Evolutionary conservation across 768 basidiomycete genomes (phyloP).

Genomic region (Mycena olivaceomarginata): DNA sequence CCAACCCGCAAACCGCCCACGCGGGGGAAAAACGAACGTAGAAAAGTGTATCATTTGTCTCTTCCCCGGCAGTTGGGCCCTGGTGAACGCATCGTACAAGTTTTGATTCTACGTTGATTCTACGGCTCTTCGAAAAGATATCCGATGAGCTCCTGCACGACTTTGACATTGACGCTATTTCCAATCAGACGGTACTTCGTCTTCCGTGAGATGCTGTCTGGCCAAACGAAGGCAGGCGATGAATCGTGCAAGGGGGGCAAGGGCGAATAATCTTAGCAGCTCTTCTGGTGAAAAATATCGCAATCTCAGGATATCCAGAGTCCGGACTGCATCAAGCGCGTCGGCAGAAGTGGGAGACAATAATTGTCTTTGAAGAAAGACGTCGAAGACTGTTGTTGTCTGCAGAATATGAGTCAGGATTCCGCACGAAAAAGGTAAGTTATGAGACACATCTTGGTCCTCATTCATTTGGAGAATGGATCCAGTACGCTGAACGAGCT

Average conservation of each 20-base stretch:
- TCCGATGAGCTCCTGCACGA: conserved; percentile 76
- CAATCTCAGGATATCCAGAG: conserved; percentile 90
- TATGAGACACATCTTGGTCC: conserved; percentile 72
- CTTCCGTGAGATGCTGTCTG: conserved; percentile 74
- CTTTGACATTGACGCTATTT: conserved; percentile 88
- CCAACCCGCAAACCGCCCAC: no score
- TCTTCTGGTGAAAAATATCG: conserved; percentile 88
- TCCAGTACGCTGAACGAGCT: conserved; percentile 85
- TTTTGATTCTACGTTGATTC: no score
- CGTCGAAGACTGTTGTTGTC: conserved; percentile 77
- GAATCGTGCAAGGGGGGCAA: conserved; percentile 6
- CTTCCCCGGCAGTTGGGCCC: no score
- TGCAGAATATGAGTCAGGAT: conserved; percentile 51
- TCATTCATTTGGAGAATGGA: conserved; percentile 87
- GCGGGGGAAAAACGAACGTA: no score
- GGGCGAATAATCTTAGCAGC: conserved; percentile 63
- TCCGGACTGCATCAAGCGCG: conserved; percentile 78
- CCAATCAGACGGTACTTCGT: conserved; percentile 87
- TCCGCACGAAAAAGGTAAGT: neutral
- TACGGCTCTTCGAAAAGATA: conserved; percentile 68
- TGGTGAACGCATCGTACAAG: neutral
- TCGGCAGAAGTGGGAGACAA: conserved; percentile 66
- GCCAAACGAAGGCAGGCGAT: conserved; percentile 74
- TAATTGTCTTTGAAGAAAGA: conserved; percentile 85
- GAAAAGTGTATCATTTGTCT: no score